Evolutionary conservation across 2,329 filamentous ascomycete species (phyloP).

Genomic region (Neonectria sp.): DNA sequence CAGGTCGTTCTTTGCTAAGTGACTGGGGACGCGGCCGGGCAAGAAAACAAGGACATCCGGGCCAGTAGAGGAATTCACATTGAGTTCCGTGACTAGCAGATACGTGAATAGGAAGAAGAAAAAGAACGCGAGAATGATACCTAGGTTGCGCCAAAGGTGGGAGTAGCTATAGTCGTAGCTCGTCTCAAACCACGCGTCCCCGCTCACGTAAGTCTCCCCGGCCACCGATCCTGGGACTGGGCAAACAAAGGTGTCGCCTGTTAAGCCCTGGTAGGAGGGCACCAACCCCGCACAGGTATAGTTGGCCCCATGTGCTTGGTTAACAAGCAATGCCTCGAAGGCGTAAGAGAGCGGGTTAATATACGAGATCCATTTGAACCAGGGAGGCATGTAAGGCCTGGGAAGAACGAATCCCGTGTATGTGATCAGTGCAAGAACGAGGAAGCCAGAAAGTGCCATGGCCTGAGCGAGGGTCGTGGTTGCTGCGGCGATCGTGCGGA

Average conservation of each 20-base stretch:
- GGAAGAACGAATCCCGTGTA: conserved; percentile 33
- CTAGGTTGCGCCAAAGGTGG: conserved; percentile 65
- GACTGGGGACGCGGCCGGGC: neutral
- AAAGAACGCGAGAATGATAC: conserved; percentile 9
- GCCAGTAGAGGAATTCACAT: neutral
- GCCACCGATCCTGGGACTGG: conserved; percentile 64
- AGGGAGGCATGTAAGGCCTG: conserved; percentile 67
- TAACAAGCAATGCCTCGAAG: conserved; percentile 77
- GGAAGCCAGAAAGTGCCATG: conserved; percentile 64
- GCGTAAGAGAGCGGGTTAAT: conserved; percentile 77
- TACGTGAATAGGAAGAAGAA: conserved; percentile 8
- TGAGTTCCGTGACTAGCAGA: conserved; percentile 5
- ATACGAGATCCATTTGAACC: conserved; percentile 70
- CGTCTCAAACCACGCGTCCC: conserved; percentile 68
- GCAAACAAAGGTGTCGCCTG: conserved; percentile 65
- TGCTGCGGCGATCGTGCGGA: conserved; percentile 78
- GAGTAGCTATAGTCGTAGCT: conserved; percentile 67
- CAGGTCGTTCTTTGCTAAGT: neutral
- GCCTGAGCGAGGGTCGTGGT: conserved; percentile 75
- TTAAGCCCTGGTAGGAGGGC: conserved; percentile 43
- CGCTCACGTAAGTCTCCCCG: conserved; percentile 66
- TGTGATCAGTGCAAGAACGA: conserved; percentile 66
- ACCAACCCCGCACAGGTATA: conserved; percentile 66
- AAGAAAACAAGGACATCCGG: conserved; percentile 13
- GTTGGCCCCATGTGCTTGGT: conserved; percentile 72